Base-by-base conservation (phyloP, 768 basidiomycete species). In the Panellus pusillus region DNA sequence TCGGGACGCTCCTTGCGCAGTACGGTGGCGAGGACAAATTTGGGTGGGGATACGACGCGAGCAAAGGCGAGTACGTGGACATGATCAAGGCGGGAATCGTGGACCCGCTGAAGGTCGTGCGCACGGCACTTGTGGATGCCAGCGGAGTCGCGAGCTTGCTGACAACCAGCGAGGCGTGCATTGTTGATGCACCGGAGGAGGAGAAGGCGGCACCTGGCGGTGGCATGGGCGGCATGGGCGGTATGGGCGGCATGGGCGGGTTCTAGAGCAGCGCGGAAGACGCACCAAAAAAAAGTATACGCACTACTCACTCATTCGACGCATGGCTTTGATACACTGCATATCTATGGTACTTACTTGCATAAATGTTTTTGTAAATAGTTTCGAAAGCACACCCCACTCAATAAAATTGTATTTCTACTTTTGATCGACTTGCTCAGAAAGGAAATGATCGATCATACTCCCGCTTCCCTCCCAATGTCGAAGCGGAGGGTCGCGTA, bases 1-100 rank as follows among this genome's bases (percentile, higher is more conserved):
- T 97, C 38, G 96, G 96, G 31, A 86, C 86, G 12, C 79, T 99
- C 0, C 71, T 94, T 32, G 74, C 77, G 51, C 72, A 83, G 64
- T 89, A 91, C 65, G 86, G 81, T 8, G 60, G 74, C 15, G 70
- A 82, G 24, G 93, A 93, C 72, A 83, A 93, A 74, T 93, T 93
- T 68, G 77, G 76, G 12, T 85, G 82, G 83, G 91, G 95, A 1
- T 97, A 97, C 72, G 93, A 97, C 61, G 93, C 95, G 20, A 80
- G 84, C 65, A 89, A 87, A 75, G 93, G 91, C 58, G 89, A 95
- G 73, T 98, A 92, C 66, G 84, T 88, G 41, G 92, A 98, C 72
- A 94, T 98, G 93, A 88, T 98, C 74, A 79, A 86, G 70, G 79
- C 84, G 27, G 96, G 96, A 65, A 97, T 98, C 62, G 87, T 98